Evolutionary conservation across 2,329 filamentous ascomycete species (phyloP), one percentile per base, ranked within the genome.

Genomic region (Colletotrichum spaethianum): DNA sequence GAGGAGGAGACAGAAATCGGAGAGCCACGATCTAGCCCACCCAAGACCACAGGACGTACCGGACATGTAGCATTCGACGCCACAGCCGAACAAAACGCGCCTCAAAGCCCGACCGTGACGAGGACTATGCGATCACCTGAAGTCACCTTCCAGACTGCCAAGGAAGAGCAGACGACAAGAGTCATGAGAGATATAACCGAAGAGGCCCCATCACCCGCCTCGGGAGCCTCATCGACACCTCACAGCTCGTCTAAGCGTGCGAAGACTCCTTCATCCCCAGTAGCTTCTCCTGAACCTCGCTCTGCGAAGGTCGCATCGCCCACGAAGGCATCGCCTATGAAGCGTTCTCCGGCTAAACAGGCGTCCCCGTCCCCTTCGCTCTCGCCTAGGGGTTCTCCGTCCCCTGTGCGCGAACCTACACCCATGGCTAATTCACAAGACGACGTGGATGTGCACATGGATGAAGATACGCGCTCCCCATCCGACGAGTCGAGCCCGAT

Each of bases 401-500:
- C 66, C 9, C 70, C 66, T 7, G 40, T 46, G 3, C 53, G 60
- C n/a, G 65, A 63, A 31, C 63, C 67, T 9, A 59, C 61, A 31
- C 67, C 63, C 3, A 48, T 33, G 14, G 57, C 59, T 5, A 59
- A 66, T 46, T 50, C 56, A 14, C 72, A 74, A 14, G 67, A 68
- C n/a, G 57, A 72, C 44, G 61, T 70, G 26, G 73, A 77, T n/a
- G 76, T 82, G 38, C 77, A 80, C 20, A 78, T 80, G 57, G 87
- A 89, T 48, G 70, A 70, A 7, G 89, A 89, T 73, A 82, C 83
- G 28, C 85, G 86, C 72, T 93, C 91, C 3, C 88, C 89, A 20
- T 93, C 92, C 2, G 92, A 94, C 0, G 61, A 63, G 18, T 94
- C 93, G 0, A 95, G 93, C 76, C 93, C 93, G 0, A 90, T 93